Base-by-base conservation (phyloP, 768 basidiomycete species). In the Lactarius psammicola region DNA sequence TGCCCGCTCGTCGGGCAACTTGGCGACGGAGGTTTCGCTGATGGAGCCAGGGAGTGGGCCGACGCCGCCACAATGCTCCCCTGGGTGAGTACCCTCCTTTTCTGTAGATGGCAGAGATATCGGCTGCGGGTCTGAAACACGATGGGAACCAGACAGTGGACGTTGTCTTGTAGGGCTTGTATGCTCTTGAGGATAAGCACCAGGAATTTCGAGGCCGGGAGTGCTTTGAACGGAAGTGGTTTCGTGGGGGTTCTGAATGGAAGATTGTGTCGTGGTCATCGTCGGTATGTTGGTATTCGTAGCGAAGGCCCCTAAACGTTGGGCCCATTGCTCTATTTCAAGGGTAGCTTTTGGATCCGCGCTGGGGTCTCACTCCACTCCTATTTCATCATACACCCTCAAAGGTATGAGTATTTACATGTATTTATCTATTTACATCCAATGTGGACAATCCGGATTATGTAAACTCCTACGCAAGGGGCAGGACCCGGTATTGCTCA, bases 1-100 rank as follows among this genome's bases (percentile, higher is more conserved):
- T 33, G 23, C 31, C 3, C 80, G 75, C 60, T 85, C 83, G 15
- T 84, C 80, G 3, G 85, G 85, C 1, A 84, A 72, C 54, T 77
- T 76, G 4, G 82, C 80, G 11, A 85, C 81, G 5, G 77, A 79
- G 10, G 76, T 72, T 68, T 86, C 84, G 26, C 75, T 76, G 15
- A 73, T 62, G 33, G 73, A 74, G 15, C 84, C 85, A 0, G 84
- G 83, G 17, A 85, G 77, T 0, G 82, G 78, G 10, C 84, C 83
- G 1, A 81, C 80, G 18, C 84, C 85, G 7, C 72, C 75, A 0
- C 68, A 68, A 49, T 67, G 75, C 56, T 78, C 77, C 0, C 56
- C 64, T 0, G 80, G 76, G 30, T 70, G 72, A 30, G 74, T 70
- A 0, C 78, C 78, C 31, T 72, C 71, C 13, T 72, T 61, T 57